These are phyloP conservation scores for Theileria annulata DNA, from an alignment of 169 alveolate genomes.

Conservation along the genomic window DNA sequence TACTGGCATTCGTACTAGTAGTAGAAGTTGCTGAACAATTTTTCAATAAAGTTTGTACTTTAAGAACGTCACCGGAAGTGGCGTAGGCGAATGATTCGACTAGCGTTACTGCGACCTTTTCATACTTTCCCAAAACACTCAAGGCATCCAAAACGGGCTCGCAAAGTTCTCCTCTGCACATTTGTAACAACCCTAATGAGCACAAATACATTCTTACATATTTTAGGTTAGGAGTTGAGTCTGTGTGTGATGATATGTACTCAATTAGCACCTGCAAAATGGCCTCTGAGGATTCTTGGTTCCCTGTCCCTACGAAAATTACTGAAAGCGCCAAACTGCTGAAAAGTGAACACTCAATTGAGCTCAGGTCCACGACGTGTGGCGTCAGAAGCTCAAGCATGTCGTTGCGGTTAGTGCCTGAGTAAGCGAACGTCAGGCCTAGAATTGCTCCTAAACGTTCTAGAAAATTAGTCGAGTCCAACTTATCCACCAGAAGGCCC, in stretches of 20 bases:
- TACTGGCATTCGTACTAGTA: conserved; percentile 6
- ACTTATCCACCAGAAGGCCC: conserved; percentile 91
- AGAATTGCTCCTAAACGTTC: conserved; percentile 91
- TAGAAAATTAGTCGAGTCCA: conserved; percentile 79
- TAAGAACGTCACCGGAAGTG: conserved; percentile 97
- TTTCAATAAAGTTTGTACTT: conserved; percentile 92
- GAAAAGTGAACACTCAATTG: conserved; percentile 91
- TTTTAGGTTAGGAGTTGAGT: conserved; percentile 13
- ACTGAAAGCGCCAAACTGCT: conserved; percentile 96
- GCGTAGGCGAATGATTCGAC: conserved; percentile 96
- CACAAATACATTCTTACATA: conserved; percentile 34
- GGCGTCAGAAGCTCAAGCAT: conserved; percentile 87
- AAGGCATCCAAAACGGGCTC: conserved; percentile 90
- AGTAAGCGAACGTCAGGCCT: conserved; percentile 97
- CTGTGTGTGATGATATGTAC: conserved; percentile 48
- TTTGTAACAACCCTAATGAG: conserved; percentile 88
- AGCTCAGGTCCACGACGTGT: conserved; percentile 82
- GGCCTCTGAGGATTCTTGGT: conserved; percentile 93
- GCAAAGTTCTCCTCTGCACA: conserved; percentile 88
- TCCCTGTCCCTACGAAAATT: conserved; percentile 94
- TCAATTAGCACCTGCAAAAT: conserved; percentile 90
- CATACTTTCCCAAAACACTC: conserved; percentile 75
- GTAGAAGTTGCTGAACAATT: conserved; percentile 38
- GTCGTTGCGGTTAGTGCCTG: conserved; percentile 94
- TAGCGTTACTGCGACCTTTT: conserved; percentile 72